These are phyloP conservation scores for Apiotrichum montevideense DNA, from an alignment of 1,284 basidiomycete genomes.

Conservation along the genomic window DNA sequence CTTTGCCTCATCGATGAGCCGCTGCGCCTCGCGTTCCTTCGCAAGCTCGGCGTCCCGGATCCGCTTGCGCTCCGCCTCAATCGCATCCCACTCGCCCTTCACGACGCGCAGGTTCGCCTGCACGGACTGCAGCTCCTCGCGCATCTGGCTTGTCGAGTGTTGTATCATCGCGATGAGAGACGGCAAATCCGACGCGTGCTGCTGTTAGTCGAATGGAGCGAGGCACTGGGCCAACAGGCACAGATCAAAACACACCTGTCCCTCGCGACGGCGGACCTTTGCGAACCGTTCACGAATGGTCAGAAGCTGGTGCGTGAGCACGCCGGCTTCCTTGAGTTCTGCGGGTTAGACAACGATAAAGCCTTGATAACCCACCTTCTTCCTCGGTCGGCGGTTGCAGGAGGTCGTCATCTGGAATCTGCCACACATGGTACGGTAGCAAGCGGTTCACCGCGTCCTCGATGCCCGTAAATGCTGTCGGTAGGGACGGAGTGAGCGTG, in stretches of 20 bases:
- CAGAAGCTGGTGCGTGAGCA: slow-evolving; percentile 19
- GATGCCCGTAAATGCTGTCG: slow-evolving; percentile 24
- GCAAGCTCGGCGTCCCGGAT: slow-evolving; percentile 9
- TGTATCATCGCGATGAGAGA: slow-evolving; percentile 29
- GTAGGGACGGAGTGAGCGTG: slow-evolving; percentile 23
- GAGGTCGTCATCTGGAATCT: slow-evolving; percentile 39
- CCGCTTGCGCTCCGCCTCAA: slow-evolving; percentile 14
- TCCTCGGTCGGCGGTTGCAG: slow-evolving; percentile 9
- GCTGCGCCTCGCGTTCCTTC: slow-evolving; percentile 2
- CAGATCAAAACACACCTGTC: slow-evolving; percentile 22
- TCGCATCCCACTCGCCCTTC: slow-evolving; percentile 14
- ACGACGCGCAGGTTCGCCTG: slow-evolving; percentile 19
- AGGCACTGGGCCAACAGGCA: too few relatives aligned
- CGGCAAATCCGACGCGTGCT: slow-evolving; percentile 31
- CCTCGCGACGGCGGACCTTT: slow-evolving; percentile 26
- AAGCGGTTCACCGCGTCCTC: slow-evolving; percentile 36
- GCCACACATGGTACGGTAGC: slow-evolving; percentile 43
- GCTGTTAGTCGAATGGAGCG: too few relatives aligned
- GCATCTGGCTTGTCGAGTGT: slow-evolving; percentile 21
- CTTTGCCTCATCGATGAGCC: slow-evolving; percentile 1
- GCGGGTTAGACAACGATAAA: not conserved
- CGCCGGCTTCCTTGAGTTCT: slow-evolving; percentile 17
- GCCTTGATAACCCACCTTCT: slow-evolving; percentile 7
- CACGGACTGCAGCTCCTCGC: slow-evolving; percentile 25
- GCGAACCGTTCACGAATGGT: slow-evolving; percentile 26